Evolutionary conservation across 176 grass and related monocot genomes (phyloP), one percentile per base, ranked within the genome.

Genomic region (Alopecurus myosuroides): DNA sequence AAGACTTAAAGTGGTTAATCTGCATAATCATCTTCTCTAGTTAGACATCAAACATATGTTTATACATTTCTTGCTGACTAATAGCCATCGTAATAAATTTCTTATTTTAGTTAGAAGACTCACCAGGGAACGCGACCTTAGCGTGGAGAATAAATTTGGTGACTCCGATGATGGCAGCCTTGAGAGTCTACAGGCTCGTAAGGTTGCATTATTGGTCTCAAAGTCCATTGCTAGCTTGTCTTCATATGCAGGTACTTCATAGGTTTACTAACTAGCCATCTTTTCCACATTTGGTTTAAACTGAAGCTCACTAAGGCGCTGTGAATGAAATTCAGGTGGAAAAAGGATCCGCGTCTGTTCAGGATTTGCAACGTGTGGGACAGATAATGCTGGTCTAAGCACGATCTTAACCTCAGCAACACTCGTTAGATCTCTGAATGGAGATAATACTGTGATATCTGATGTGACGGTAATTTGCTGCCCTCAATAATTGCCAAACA

Each of bases 331-430:
- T 73, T 60, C 20, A 84, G 81, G 81, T 61, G 40, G 22, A 18
- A 84, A 84, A 19, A 84, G 81, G 81, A 48, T 84, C 3, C 37
- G 55, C 1, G 81, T 84, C 11, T 76, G 81, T 33, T 84, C 81
- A 13, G 55, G 82, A 64, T 61, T 64, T 84, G 40, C 36, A 56
- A 76, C 64, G 11, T 5, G 3, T 5, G 18, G 3, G 70, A 84
- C 34, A 10, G 28, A 18, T 1, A 25, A 14, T 75, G 13, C 53
- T 63, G 25, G 22, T 10, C 35, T 29, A 13, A 15, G 4, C 62
- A 26, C 35, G 20, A 50, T 84, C 20, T 45, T 84, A 33, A 84
- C 81, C 28, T 72, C 67, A 45, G 36, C 67, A 57, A 33, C 51
- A 29, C 68, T 82, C 20, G 17, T 73, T 33, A 82, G 79, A 82